A percentile compares a stretch with the other conserved stretches of the same genome.
phyloP scores from a whole-genome alignment of 1,284 basidiomycete genomes.

The Sporisorium iseilematis-ciliati region DNA sequence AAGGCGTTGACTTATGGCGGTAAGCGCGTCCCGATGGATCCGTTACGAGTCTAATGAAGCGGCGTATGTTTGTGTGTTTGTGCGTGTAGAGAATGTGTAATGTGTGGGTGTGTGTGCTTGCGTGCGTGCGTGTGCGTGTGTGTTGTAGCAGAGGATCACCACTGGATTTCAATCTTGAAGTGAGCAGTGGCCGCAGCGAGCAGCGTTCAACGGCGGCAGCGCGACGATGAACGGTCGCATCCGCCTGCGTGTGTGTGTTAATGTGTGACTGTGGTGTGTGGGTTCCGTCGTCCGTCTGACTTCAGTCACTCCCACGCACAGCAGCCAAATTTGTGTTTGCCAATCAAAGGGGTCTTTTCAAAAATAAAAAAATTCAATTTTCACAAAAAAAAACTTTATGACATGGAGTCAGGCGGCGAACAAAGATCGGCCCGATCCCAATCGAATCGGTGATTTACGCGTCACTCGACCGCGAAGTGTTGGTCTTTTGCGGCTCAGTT shows the following conservation, averaged over 20 bases:
- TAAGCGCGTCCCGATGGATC: not conserved
- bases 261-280: no score
- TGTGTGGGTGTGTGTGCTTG: not conserved
- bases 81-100: not conserved
- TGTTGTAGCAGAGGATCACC: not conserved
- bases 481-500: slow-evolving; percentile 12
- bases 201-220: not conserved
- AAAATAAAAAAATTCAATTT: not conserved
- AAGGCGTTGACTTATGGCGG: not conserved
- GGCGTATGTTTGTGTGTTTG: not conserved
- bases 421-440: not conserved
- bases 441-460: slow-evolving; percentile 9
- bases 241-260: no score
- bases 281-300: slow-evolving; percentile 1
- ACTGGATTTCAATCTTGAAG: not conserved
- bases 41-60: not conserved
- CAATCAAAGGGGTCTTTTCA: not conserved
- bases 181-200: not conserved
- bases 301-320: not conserved
- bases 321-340: not conserved
- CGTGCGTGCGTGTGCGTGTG: not conserved
- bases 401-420: not conserved
- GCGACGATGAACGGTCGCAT: slow-evolving; percentile 7
- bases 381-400: not conserved
- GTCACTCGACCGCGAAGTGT: slow-evolving; percentile 24